Conservation (phyloP, 441 rosid genomes). For the Erodium chrysanthum region DNA sequence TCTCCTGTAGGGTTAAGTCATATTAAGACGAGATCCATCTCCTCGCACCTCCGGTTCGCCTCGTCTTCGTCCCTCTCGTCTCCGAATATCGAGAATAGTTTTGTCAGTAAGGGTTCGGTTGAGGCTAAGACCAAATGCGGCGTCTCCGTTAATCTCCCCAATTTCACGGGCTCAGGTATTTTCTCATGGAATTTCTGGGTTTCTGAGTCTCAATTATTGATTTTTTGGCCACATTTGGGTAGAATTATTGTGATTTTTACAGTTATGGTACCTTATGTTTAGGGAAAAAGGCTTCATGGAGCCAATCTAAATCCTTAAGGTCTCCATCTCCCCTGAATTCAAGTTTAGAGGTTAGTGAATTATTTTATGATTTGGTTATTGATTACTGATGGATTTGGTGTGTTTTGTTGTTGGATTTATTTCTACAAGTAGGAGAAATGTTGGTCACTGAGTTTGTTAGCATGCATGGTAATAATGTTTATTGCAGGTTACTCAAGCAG, state of each 20-base stretch:
- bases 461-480: background rate
- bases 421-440: constrained; percentile 4
- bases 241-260: constrained; percentile 7
- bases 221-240: background rate
- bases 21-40: constrained; percentile 60
- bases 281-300: constrained; percentile 57
- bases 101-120: constrained; percentile 22
- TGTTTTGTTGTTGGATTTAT: background rate
- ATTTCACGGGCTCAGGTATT: constrained; percentile 34
- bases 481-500: constrained; percentile 52
- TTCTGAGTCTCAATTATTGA: background rate
- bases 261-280: background rate
- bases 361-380: background rate
- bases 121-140: constrained; percentile 23
- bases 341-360: constrained; percentile 50
- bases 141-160: constrained; percentile 24
- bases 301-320: constrained; percentile 59
- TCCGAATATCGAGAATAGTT: constrained; percentile 18
- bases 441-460: background rate
- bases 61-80: constrained; percentile 26
- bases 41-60: constrained; percentile 49
- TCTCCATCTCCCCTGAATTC: constrained; percentile 37
- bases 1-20: constrained; percentile 68
- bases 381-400: constrained; percentile 3
- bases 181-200: too few relatives aligned